These are phyloP conservation scores for Ustulina deusta DNA, from an alignment of 2,329 filamentous ascomycete genomes.

Conservation along the genomic window DNA sequence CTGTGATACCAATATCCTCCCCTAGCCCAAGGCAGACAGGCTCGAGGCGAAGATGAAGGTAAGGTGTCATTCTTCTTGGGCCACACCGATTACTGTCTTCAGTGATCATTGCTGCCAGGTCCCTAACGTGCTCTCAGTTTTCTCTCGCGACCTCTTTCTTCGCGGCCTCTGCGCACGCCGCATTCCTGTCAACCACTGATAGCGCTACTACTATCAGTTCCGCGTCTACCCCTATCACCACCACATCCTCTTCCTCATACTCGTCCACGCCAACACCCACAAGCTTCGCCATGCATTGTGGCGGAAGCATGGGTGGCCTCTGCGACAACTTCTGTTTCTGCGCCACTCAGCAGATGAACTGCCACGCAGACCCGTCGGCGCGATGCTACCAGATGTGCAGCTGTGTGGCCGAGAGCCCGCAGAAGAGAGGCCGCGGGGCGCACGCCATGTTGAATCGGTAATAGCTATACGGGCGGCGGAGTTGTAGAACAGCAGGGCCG, in stretches of 20 bases:
- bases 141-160: background rate
- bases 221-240: slow-evolving; percentile 1
- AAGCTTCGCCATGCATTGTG: slow-evolving; percentile 22
- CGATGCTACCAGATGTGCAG: slow-evolving; percentile 44
- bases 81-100: background rate
- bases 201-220: slow-evolving; percentile 1
- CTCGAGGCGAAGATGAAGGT: slow-evolving; percentile 26
- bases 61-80: background rate
- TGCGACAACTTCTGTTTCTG: slow-evolving; percentile 44
- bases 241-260: slow-evolving; percentile 13
- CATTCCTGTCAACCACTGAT: slow-evolving; percentile 11
- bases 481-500: background rate
- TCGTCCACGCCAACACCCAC: slow-evolving; percentile 9
- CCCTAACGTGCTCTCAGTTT: slow-evolving; percentile 5
- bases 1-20: background rate
- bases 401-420: slow-evolving; percentile 25
- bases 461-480: background rate
- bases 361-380: slow-evolving; percentile 46
- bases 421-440: background rate
- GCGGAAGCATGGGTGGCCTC: slow-evolving; percentile 29
- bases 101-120: too few relatives aligned
- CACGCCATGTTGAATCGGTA: background rate
- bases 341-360: slow-evolving; percentile 34
- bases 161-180: slow-evolving; percentile 2
- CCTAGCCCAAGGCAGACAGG: background rate